phyloP scores from a whole-genome alignment of 805 yeast species.

The Saccharomycopsis malanga region DNA sequence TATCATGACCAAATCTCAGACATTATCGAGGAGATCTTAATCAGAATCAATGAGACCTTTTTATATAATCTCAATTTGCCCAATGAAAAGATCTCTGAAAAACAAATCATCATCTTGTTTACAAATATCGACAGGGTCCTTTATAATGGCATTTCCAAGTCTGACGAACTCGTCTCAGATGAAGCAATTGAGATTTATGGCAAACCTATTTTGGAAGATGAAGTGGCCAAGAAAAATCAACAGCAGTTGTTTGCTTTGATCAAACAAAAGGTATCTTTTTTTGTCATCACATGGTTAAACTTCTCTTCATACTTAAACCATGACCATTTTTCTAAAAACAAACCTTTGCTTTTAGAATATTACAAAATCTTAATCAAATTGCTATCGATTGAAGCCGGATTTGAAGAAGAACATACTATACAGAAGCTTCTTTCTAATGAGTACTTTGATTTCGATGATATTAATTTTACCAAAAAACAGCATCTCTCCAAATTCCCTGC shows the following conservation, averaged over 20 bases:
- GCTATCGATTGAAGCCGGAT: conserved; percentile 8
- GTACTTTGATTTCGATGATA: background rate
- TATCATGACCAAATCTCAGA: conserved; percentile 84
- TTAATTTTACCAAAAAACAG: background rate
- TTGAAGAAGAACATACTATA: conserved; percentile 1
- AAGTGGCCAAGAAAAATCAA: background rate
- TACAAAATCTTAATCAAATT: conserved; percentile 12
- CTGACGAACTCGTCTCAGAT: background rate
- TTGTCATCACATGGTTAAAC: conserved; percentile 14
- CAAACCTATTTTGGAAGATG: background rate
- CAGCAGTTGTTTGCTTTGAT: conserved; percentile 8
- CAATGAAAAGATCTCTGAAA: background rate
- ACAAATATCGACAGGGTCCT: conserved; percentile 10
- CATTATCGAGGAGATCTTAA: conserved; percentile 61
- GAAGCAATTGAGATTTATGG: conserved; percentile 13
- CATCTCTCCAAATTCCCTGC: background rate
- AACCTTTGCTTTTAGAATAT: conserved; percentile 2
- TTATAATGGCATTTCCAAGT: background rate
- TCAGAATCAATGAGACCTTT: conserved; percentile 29
- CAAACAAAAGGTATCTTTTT: conserved; percentile 8
- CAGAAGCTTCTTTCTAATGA: background rate
- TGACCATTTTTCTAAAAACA: background rate
- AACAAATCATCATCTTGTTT: conserved; percentile 1
- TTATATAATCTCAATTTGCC: background rate
- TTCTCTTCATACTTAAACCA: conserved; percentile 7